Percentiles rank a stretch among this genome's conserved stretches.
Conservation (phyloP, 306 rosid genomes). For the Castanea crenata region DNA sequence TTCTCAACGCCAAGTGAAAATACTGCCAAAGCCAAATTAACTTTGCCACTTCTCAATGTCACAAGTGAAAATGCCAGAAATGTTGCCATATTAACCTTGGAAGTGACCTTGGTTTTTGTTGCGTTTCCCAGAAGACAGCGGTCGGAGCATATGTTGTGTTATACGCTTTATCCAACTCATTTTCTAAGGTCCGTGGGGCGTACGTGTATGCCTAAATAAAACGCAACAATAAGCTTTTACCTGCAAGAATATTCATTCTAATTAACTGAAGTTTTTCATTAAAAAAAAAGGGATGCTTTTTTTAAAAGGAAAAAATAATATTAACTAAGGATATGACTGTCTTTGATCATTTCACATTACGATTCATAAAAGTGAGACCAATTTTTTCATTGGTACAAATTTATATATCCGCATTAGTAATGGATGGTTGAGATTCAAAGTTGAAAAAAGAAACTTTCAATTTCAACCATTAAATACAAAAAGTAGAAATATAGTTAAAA, state of each 20-base stretch:
- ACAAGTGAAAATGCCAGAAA: too few relatives aligned
- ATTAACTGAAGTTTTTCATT: not conserved
- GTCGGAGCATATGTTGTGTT: not conserved
- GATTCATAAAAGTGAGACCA: too few relatives aligned
- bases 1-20: not conserved
- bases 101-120: not conserved
- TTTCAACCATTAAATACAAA: too few relatives aligned
- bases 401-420: too few relatives aligned
- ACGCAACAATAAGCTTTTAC: not conserved
- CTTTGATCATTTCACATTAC: too few relatives aligned
- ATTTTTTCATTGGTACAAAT: too few relatives aligned
- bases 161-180: not conserved
- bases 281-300: too few relatives aligned
- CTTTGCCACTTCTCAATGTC: not conserved
- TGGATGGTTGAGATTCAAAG: too few relatives aligned
- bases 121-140: not conserved
- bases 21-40: not conserved
- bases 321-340: too few relatives aligned
- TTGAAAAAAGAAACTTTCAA: too few relatives aligned
- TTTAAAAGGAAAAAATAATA: too few relatives aligned
- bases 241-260: constrained; percentile 32
- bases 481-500: too few relatives aligned
- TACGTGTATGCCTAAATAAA: constrained; percentile 9
- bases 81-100: not conserved
- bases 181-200: not conserved